Evolutionary conservation across 106 monocot species (phyloP).

Genomic region (Iris macrosiphon): DNA sequence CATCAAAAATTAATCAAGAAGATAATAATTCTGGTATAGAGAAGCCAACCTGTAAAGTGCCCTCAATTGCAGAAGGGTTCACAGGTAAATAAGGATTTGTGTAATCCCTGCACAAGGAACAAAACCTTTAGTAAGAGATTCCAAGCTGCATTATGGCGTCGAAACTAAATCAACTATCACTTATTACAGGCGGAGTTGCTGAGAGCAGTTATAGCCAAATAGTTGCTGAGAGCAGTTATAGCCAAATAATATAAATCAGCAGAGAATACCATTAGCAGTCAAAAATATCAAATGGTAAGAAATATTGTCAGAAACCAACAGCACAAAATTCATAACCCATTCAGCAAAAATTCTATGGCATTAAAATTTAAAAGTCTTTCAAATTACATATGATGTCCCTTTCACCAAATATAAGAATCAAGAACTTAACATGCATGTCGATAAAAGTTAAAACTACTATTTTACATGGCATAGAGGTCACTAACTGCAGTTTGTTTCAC

Average conservation of each 20-base stretch:
- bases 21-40: background rate
- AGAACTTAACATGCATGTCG: too few species aligned
- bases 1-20: background rate
- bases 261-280: too few species aligned
- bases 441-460: too few species aligned
- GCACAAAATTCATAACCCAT: too few species aligned
- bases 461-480: too few species aligned
- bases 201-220: background rate
- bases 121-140: background rate
- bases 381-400: too few species aligned
- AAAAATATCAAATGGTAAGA: too few species aligned
- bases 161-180: background rate
- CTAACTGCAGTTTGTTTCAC: too few species aligned
- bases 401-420: too few species aligned
- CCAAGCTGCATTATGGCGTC: background rate
- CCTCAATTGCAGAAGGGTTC: slow-evolving; percentile 77
- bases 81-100: slow-evolving; percentile 95
- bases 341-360: too few species aligned
- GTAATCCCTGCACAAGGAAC: slow-evolving; percentile 61
- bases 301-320: too few species aligned
- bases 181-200: background rate
- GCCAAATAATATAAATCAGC: background rate
- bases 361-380: too few species aligned
- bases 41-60: slow-evolving; percentile 52
- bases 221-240: background rate